Evolutionary conservation across 1,139 yeast species (phyloP).

Genomic region (Kodamaea arcana): DNA sequence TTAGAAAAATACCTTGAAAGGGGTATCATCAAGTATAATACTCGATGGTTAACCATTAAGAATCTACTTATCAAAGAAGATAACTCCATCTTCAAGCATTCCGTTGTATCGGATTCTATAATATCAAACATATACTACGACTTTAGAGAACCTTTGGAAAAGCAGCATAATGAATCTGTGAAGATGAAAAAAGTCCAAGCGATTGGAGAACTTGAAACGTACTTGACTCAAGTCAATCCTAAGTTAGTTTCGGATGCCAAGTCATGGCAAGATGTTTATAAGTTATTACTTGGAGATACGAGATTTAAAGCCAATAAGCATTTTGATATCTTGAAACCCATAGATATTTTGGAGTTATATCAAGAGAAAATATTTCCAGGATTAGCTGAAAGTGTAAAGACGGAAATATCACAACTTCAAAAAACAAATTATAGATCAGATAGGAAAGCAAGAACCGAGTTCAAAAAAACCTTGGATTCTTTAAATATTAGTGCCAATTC

Average conservation of each 20-base stretch:
- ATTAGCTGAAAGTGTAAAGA: slow-evolving; percentile 31
- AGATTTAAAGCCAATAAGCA: slow-evolving; percentile 59
- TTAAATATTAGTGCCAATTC: slow-evolving; percentile 50
- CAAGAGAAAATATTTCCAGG: slow-evolving; percentile 43
- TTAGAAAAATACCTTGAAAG: slow-evolving; percentile 31
- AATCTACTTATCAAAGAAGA: slow-evolving; percentile 50
- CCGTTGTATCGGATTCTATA: slow-evolving; percentile 56
- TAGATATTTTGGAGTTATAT: slow-evolving; percentile 59
- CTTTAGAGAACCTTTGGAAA: slow-evolving; percentile 40
- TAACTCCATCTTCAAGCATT: slow-evolving; percentile 58
- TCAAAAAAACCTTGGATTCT: slow-evolving; percentile 42
- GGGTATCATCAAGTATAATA: slow-evolving; percentile 47
- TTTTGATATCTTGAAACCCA: slow-evolving; percentile 46
- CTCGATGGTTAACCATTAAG: slow-evolving; percentile 65
- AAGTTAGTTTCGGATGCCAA: slow-evolving; percentile 25
- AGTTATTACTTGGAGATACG: slow-evolving; percentile 39
- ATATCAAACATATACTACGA: slow-evolving; percentile 51
- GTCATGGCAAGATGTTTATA: slow-evolving; percentile 46
- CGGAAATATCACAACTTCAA: slow-evolving; percentile 31
- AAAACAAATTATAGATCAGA: slow-evolving; percentile 50
- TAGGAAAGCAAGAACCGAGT: slow-evolving; percentile 61
- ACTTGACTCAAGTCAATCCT: slow-evolving; percentile 37
- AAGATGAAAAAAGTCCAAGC: slow-evolving; percentile 44
- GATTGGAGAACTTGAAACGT: slow-evolving; percentile 46
- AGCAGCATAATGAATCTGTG: slow-evolving; percentile 31